phyloP scores from a whole-genome alignment of 2,329 filamentous ascomycete genomes.

The Diplodia corticola region DNA sequence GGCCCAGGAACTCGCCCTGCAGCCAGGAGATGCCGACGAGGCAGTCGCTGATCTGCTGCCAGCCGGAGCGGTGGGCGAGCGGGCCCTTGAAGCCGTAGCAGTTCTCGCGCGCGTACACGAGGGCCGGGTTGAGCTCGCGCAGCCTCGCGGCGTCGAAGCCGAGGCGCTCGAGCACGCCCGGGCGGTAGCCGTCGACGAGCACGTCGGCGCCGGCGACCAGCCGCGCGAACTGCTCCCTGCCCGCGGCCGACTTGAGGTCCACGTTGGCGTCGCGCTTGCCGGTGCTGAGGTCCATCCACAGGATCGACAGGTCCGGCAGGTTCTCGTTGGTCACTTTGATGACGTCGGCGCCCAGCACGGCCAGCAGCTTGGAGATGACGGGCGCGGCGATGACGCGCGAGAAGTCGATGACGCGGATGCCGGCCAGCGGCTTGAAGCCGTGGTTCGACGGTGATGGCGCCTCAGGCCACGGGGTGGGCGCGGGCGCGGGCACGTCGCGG shows the following conservation, averaged over 20 bases:
- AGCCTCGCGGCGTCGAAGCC: slow-evolving; percentile 48
- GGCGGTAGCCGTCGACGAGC: slow-evolving; percentile 53
- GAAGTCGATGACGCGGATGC: slow-evolving; percentile 54
- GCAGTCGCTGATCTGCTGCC: slow-evolving; percentile 52
- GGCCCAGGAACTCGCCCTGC: slow-evolving; percentile 13
- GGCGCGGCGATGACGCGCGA: slow-evolving; percentile 53
- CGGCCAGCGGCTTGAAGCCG: slow-evolving; percentile 42
- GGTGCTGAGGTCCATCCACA: slow-evolving; percentile 52
- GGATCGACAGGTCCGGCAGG: slow-evolving; percentile 42
- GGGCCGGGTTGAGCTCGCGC: slow-evolving; percentile 38
- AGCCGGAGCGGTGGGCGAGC: slow-evolving; percentile 50
- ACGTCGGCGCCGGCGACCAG: slow-evolving; percentile 54
- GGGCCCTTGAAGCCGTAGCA: slow-evolving; percentile 57
- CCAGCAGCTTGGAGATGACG: slow-evolving; percentile 44
- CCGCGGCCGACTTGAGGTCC: slow-evolving; percentile 44
- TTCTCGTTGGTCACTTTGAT: slow-evolving; percentile 46
- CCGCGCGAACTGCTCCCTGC: slow-evolving; percentile 41
- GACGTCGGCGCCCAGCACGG: slow-evolving; percentile 51
- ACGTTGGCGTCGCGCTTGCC: slow-evolving; percentile 53
- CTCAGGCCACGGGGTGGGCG: slow-evolving; percentile 1
- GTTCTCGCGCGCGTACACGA: slow-evolving; percentile 53
- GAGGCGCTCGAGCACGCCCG: slow-evolving; percentile 49
- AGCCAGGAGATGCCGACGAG: slow-evolving; percentile 18
- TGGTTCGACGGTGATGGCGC: too few relatives aligned
- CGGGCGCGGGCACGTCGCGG: neutral